A percentile compares a stretch with the other conserved stretches of the same genome.
Conservation (phyloP, 176 grass and related monocot species). For the maize (Zea mays) region DNA sequence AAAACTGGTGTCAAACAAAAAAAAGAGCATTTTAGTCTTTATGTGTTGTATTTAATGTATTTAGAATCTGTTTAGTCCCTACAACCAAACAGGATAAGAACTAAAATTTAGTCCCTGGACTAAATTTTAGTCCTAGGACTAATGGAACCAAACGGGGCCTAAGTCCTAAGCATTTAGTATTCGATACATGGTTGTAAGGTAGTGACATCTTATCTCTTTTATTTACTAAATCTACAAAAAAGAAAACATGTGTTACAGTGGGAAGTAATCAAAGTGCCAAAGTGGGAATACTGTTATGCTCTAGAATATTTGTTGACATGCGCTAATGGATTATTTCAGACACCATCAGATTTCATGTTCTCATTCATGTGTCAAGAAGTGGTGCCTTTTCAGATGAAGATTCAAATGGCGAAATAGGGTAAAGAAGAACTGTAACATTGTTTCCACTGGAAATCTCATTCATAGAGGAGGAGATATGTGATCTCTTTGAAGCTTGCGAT, state of each 20-base stretch:
- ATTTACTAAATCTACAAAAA: background rate
- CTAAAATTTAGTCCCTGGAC: too few relatives aligned
- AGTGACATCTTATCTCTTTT: background rate
- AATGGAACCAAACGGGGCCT: too few relatives aligned
- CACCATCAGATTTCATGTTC: background rate
- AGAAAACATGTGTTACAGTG: background rate
- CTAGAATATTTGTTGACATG: background rate
- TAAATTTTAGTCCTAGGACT: too few relatives aligned
- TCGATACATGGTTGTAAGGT: too few relatives aligned
- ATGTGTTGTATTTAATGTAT: too few relatives aligned
- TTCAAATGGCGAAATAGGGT: slow-evolving; percentile 87
- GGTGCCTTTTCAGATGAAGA: slow-evolving; percentile 69
- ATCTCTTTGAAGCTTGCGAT: slow-evolving; percentile 88
- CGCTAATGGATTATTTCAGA: background rate
- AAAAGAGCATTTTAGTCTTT: too few relatives aligned
- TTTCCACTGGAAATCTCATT: slow-evolving; percentile 81
- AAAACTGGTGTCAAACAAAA: too few relatives aligned
- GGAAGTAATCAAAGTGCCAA: background rate
- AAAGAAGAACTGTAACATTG: slow-evolving; percentile 75
- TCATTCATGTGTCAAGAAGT: slow-evolving; percentile 3
- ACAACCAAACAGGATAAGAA: too few relatives aligned
- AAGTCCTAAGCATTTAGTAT: too few relatives aligned
- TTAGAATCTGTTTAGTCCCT: too few relatives aligned
- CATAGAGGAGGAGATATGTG: slow-evolving; percentile 74
- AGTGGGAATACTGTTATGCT: background rate